A percentile compares a stretch with the other conserved stretches of the same genome.
These are phyloP conservation scores for Scleroderma citrinum DNA, from an alignment of 768 basidiomycete species.

Conservation along the genomic window DNA sequence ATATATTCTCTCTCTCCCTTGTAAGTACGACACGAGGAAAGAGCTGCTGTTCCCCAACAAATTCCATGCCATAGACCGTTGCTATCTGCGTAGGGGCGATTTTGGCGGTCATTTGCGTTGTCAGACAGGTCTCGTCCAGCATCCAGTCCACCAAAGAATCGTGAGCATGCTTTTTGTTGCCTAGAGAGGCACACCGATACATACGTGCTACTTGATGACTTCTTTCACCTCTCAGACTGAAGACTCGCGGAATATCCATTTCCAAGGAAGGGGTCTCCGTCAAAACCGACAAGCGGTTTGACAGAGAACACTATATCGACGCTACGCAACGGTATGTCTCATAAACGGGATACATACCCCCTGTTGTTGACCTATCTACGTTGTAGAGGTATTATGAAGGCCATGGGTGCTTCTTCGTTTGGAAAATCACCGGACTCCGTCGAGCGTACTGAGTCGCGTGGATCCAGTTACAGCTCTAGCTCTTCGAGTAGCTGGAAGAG, in stretches of 20 bases:
- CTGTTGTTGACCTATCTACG: neutral
- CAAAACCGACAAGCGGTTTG: slow-evolving; percentile 55
- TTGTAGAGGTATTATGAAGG: slow-evolving; percentile 49
- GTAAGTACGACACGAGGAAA: slow-evolving; percentile 22
- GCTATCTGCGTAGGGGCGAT: slow-evolving; percentile 41
- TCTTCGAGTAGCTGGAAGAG: neutral
- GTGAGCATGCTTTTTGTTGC: slow-evolving; percentile 31
- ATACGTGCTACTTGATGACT: neutral
- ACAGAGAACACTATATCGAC: slow-evolving; percentile 62
- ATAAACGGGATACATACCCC: no score
- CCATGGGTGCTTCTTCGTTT: slow-evolving; percentile 6
- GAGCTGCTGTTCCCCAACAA: neutral
- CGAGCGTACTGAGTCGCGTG: neutral
- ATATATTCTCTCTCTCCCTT: slow-evolving; percentile 36
- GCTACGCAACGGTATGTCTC: slow-evolving; percentile 58
- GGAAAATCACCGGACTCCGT: neutral
- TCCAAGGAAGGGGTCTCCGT: slow-evolving; percentile 58
- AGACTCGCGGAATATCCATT: slow-evolving; percentile 50
- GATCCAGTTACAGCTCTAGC: neutral
- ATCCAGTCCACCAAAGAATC: slow-evolving; percentile 48
- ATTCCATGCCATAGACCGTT: slow-evolving; percentile 37
- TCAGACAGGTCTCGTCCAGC: slow-evolving; percentile 35
- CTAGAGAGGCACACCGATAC: neutral
- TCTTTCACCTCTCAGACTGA: slow-evolving; percentile 36
- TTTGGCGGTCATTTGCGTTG: slow-evolving; percentile 35